Evolutionary conservation across 83 land plant genomes (phyloP).

Genomic region (Picea abies): DNA sequence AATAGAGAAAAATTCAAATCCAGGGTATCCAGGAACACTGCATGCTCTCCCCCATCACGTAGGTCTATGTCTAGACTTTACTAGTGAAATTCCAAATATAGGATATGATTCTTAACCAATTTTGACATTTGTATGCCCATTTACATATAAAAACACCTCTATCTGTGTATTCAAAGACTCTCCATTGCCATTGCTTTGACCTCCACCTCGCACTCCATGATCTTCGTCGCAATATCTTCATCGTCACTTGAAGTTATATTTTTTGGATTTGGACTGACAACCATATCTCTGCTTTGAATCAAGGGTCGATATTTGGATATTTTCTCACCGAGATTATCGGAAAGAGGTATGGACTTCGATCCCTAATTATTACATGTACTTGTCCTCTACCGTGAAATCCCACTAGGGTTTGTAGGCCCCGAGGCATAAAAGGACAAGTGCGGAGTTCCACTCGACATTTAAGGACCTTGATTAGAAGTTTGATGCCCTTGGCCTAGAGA

Average conservation of each 20-base stretch:
- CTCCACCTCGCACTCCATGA: too few species aligned
- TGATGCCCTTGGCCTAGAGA: conserved; percentile 10
- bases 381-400: conserved; percentile 6
- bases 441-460: conserved; percentile 17
- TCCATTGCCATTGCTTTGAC: too few species aligned
- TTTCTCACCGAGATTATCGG: neutral
- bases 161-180: too few species aligned
- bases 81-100: too few species aligned
- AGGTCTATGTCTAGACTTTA: too few species aligned
- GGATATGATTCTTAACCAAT: too few species aligned
- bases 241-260: neutral
- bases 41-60: too few species aligned
- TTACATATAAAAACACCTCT: too few species aligned
- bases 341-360: conserved; percentile 15
- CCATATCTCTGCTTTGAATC: conserved; percentile 29
- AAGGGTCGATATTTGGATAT: conserved; percentile 42
- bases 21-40: too few species aligned
- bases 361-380: conserved; percentile 16
- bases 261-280: neutral
- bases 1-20: too few species aligned
- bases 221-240: too few species aligned
- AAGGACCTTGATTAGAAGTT: neutral
- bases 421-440: neutral
- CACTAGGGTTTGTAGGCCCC: conserved; percentile 14
- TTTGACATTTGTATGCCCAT: too few species aligned